A percentile compares a stretch with the other conserved stretches of the same genome.
Conservation (phyloP, 768 basidiomycete genomes). For the Tylopilus subfusipes region DNA sequence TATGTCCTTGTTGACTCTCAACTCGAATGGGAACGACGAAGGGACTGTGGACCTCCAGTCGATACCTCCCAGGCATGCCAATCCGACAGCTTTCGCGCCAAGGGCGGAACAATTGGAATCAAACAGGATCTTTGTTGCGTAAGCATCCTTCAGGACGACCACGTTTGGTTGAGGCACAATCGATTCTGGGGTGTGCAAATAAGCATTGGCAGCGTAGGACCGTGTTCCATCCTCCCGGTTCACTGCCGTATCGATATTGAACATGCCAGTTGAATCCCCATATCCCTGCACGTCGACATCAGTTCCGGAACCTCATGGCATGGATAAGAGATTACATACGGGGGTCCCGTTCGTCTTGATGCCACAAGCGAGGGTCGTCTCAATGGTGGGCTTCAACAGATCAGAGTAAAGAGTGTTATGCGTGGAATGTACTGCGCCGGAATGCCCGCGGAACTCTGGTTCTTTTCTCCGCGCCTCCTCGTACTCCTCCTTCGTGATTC, state of each 20-base stretch:
- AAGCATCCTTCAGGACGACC: conserved; percentile 5
- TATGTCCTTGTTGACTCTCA: neutral
- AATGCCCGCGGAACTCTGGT: conserved; percentile 10
- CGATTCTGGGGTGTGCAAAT: conserved; percentile 10
- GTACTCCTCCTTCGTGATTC: conserved; percentile 11
- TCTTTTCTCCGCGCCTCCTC: conserved; percentile 7
- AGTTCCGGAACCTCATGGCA: neutral
- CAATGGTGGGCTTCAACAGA: conserved; percentile 10
- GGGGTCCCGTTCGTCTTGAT: conserved; percentile 16
- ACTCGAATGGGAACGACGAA: neutral
- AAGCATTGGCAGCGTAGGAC: conserved; percentile 20
- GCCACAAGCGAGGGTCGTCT: conserved; percentile 5
- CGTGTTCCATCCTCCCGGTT: conserved; percentile 11
- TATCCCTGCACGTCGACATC: conserved; percentile 3
- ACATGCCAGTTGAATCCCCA: conserved; percentile 16
- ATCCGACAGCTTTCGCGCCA: conserved; percentile 5
- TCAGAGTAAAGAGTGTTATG: conserved; percentile 16
- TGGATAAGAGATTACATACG: conserved; percentile 1
- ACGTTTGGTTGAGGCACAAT: conserved; percentile 9
- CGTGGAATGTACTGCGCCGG: conserved; percentile 11
- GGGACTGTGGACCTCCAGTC: conserved; percentile 3
- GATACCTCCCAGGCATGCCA: conserved; percentile 10
- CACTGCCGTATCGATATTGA: conserved; percentile 18
- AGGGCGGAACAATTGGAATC: neutral
- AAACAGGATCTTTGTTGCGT: conserved; percentile 13